Conservation (phyloP, 495 filamentous ascomycete species). For the Cetradonia linearis region DNA sequence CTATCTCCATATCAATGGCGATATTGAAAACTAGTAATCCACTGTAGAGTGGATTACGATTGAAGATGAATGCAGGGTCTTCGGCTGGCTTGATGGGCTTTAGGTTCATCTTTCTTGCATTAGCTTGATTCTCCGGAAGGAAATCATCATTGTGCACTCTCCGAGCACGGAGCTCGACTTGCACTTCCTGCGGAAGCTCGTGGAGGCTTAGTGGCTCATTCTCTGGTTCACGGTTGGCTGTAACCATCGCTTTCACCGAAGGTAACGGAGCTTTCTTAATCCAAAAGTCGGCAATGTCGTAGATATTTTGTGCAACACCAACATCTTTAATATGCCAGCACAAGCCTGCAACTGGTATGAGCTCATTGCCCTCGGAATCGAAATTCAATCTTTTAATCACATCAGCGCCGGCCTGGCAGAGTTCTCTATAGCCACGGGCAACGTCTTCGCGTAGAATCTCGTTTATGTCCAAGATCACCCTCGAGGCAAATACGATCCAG, state of each 20-base stretch:
- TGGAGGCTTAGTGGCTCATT: background rate
- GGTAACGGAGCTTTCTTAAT: background rate
- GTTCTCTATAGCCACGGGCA: conserved; percentile 9
- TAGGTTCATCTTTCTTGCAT: conserved; percentile 8
- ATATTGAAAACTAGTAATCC: conserved; percentile 9
- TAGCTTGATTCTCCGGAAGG: conserved; percentile 8
- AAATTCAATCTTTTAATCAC: conserved; percentile 14
- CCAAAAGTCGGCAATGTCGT: background rate
- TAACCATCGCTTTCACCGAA: background rate
- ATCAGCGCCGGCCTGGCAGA: background rate
- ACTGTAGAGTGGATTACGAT: conserved; percentile 15
- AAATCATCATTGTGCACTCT: background rate
- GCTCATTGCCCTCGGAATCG: conserved; percentile 2
- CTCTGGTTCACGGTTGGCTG: background rate
- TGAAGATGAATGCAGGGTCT: conserved; percentile 11
- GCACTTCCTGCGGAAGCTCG: background rate
- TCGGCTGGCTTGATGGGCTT: conserved; percentile 9
- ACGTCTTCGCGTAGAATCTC: conserved; percentile 16
- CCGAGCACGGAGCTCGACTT: background rate
- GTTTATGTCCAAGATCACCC: conserved; percentile 15
- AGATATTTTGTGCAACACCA: background rate
- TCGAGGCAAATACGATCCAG: conserved; percentile 15
- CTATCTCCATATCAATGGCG: conserved; percentile 10
- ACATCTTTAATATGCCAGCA: background rate
- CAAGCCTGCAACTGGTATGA: background rate